phyloP scores from a whole-genome alignment of 148 eudicot genomes.

The Rhododendron henanense region DNA sequence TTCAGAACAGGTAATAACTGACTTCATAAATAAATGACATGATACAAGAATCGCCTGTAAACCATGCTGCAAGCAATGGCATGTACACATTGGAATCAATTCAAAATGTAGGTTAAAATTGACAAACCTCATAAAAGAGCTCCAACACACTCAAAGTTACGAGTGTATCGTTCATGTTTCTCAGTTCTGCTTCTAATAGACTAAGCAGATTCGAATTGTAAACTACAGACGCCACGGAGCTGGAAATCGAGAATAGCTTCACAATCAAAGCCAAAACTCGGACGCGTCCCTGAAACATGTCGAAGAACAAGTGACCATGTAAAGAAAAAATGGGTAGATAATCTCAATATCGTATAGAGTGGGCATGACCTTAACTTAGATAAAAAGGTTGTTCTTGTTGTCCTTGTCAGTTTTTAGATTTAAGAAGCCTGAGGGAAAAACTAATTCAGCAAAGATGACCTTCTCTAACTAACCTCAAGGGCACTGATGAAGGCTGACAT shows the following conservation, averaged over 20 bases:
- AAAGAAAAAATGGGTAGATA: background rate
- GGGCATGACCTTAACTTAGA: background rate
- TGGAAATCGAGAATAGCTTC: conserved; percentile 86
- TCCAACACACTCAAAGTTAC: conserved; percentile 76
- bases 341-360: background rate
- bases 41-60: background rate
- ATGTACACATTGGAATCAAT: background rate
- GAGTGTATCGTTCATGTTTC: conserved; percentile 58
- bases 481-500: background rate
- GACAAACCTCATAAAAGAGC: conserved; percentile 75
- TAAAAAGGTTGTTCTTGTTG: background rate
- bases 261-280: conserved; percentile 79
- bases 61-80: conserved; percentile 1
- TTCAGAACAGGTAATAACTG: background rate
- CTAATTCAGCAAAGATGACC: background rate
- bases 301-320: conserved; percentile 5
- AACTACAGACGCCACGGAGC: conserved; percentile 62
- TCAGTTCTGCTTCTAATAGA: conserved; percentile 67
- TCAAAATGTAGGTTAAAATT: background rate
- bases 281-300: conserved; percentile 69
- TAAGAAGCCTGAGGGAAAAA: background rate
- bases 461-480: background rate
- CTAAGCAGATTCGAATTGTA: conserved; percentile 62
- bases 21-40: background rate
- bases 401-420: background rate